Percentiles rank a stretch among this genome's conserved stretches.
Evolutionary conservation across 495 filamentous ascomycete genomes (phyloP).

Genomic region (Chaetomidium leptoderma): DNA sequence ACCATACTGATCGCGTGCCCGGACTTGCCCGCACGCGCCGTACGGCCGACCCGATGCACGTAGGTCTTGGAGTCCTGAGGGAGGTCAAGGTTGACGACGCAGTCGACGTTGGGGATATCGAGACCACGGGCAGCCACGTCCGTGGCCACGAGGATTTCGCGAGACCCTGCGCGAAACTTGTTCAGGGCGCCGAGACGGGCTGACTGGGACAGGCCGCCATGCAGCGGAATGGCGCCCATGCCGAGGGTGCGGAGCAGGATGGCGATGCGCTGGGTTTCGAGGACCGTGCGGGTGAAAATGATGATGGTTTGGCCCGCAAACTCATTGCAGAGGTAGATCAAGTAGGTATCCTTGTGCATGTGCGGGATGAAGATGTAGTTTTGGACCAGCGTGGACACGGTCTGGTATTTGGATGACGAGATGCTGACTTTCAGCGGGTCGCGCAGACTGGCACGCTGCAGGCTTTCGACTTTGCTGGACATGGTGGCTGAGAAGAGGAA

Average conservation of each 20-base stretch:
- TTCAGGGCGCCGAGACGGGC: constrained; percentile 77
- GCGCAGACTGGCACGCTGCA: constrained; percentile 80
- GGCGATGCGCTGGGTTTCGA: constrained; percentile 79
- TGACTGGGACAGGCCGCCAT: constrained; percentile 83
- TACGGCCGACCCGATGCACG: constrained; percentile 91
- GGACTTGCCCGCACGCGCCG: constrained; percentile 81
- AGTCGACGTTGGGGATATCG: constrained; percentile 88
- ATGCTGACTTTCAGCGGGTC: constrained; percentile 74
- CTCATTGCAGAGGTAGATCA: constrained; percentile 81
- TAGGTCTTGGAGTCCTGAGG: constrained; percentile 85
- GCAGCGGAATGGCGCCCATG: constrained; percentile 76
- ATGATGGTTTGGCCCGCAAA: constrained; percentile 78
- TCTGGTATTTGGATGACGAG: constrained; percentile 74
- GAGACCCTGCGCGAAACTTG: constrained; percentile 72
- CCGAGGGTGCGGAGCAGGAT: constrained; percentile 73
- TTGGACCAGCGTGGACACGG: constrained; percentile 78
- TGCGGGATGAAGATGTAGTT: constrained; percentile 81
- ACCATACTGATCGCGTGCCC: constrained; percentile 79
- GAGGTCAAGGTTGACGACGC: constrained; percentile 84
- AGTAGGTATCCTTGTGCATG: constrained; percentile 85
- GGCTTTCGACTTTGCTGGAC: constrained; percentile 82
- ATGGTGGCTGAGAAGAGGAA: constrained; percentile 95
- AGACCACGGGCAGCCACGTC: constrained; percentile 93
- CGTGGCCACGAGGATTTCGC: constrained; percentile 89
- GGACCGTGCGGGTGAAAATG: constrained; percentile 89